Evolutionary conservation across 805 yeast species (phyloP), one percentile per base, ranked within the genome.

Genomic region (Lipomyces orientalis): DNA sequence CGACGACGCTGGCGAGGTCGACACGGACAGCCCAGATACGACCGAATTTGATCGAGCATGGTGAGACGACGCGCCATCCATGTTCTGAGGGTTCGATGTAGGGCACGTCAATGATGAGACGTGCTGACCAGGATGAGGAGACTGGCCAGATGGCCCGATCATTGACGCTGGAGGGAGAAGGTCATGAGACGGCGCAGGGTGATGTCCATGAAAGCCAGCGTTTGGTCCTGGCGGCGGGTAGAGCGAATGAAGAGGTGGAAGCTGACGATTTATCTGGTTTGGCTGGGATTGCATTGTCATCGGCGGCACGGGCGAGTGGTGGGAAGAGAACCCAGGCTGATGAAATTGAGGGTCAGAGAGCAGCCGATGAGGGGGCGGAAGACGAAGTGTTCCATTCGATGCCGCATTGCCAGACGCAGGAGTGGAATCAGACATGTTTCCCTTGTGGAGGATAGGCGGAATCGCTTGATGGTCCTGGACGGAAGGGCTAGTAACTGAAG

Each of bases 171-270:
- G 56, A 9, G 61, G 58, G 25, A 39, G 54, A 14, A 57, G 58
- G 51, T 25, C 63, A 61, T 62, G 67, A 12, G 39, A 34, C 14
- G 35, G 65, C 60, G 54, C 58, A 19, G 12, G 55, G n/a, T 16
- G 58, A 35, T 57, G 64, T 12, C 29, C 31, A 16, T 46, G 57
- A 14, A 49, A 29, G 31, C 57, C 57, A 12, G 61, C n/a, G 54
- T 19, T 51, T 29, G 58, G 19, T 37, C 37, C 58, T 19, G 62
- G 60, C 16, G 52, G 37, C 58, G 64, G 58, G n/a, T 65, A 60
- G n/a, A 33, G 62, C 25, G 43, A 33, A 43, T 58, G 66, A 54
- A 56, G 67, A 34, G 61, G 67, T 29, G 57, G 67, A 33, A 33
- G 55, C 46, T 65, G 66, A 16, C 64, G 64, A 14, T 29, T 16